Evolutionary conservation across 768 basidiomycete species (phyloP).

Genomic region (Sporobolomyces pararoseus): DNA sequence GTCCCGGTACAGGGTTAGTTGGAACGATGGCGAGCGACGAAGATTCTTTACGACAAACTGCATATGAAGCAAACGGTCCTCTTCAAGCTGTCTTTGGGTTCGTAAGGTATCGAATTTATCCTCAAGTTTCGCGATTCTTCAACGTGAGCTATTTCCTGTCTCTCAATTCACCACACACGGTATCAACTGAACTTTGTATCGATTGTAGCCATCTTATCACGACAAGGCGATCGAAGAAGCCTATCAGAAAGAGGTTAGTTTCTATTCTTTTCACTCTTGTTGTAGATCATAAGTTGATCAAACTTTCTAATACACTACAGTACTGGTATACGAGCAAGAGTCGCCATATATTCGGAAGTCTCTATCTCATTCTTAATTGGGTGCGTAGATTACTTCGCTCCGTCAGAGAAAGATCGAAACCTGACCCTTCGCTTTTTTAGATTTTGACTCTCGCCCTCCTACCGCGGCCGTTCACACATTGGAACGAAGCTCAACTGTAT

Average conservation of each 20-base stretch:
- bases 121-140: constrained; percentile 28
- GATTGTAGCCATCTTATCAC: constrained; percentile 55
- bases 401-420: not conserved
- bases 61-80: constrained; percentile 31
- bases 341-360: constrained; percentile 61
- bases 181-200: not conserved
- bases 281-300: not conserved
- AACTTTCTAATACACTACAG: not conserved
- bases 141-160: constrained; percentile 40
- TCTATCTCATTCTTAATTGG: constrained; percentile 70
- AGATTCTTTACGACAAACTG: constrained; percentile 23
- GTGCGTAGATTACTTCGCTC: constrained; percentile 49
- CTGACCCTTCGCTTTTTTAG: constrained; percentile 54
- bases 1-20: constrained; percentile 48
- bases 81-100: constrained; percentile 22
- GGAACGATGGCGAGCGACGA: constrained; percentile 33
- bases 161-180: constrained; percentile 54
- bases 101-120: constrained; percentile 26
- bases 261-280: too few species aligned
- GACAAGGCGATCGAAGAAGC: constrained; percentile 59
- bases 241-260: constrained; percentile 58
- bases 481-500: constrained; percentile 47
- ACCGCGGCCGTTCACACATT: constrained; percentile 51
- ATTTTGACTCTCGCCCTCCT: constrained; percentile 58
- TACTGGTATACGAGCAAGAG: constrained; percentile 48